phyloP scores from a whole-genome alignment of 129 eudicot species.

The Artemisia annua region DNA sequence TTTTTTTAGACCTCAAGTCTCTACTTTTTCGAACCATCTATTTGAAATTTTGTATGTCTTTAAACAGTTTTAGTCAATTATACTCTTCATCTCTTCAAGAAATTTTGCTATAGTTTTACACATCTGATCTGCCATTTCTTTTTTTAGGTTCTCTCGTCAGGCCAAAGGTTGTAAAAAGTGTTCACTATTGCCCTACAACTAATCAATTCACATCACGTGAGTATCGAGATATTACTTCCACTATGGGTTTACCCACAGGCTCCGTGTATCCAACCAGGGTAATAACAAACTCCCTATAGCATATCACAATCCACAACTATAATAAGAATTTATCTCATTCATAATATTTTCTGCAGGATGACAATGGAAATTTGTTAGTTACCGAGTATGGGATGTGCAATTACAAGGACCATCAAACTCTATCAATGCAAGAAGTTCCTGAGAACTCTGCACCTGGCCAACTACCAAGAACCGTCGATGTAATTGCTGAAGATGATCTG shows the following conservation, averaged over 20 bases:
- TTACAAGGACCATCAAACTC: slow-evolving; percentile 93
- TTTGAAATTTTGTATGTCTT: no score
- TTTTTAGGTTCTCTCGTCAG: slow-evolving; percentile 93
- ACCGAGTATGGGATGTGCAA: slow-evolving; percentile 92
- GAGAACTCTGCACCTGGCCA: slow-evolving; percentile 99
- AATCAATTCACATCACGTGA: slow-evolving; percentile 77
- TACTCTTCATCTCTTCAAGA: not conserved
- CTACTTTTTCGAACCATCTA: no score
- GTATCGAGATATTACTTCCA: slow-evolving; percentile 94
- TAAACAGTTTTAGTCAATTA: no score
- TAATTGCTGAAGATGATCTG: slow-evolving; percentile 87
- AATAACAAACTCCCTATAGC: slow-evolving; percentile 6
- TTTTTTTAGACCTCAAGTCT: not conserved
- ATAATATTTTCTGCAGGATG: slow-evolving; percentile 58
- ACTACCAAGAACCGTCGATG: slow-evolving; percentile 93
- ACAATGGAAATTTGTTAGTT: slow-evolving; percentile 81
- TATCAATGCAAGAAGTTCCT: slow-evolving; percentile 99
- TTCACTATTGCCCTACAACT: slow-evolving; percentile 91
- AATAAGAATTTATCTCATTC: slow-evolving; percentile 3
- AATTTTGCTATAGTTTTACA: not conserved
- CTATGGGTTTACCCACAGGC: slow-evolving; percentile 93
- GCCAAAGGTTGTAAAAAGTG: slow-evolving; percentile 98
- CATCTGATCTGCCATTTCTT: not conserved
- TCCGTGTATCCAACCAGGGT: slow-evolving; percentile 98
- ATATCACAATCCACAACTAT: not conserved